Evolutionary conservation across 345 rosid species (phyloP), one percentile per base, ranked within the genome.

Genomic region (Populus deltoides): DNA sequence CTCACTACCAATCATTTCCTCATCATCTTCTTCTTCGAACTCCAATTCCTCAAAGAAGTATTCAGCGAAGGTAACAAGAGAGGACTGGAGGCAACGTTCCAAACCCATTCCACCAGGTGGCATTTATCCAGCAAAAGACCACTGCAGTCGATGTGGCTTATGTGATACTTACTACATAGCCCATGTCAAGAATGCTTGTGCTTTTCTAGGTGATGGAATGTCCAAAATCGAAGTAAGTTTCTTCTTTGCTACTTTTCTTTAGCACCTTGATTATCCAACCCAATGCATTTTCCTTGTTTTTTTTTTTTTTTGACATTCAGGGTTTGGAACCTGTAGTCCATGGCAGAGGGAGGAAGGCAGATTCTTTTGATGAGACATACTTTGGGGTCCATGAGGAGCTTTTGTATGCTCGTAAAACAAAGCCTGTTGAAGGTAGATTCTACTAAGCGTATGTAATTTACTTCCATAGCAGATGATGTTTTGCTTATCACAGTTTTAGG

Each of bases 181-280:
- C 59, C 98, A 94, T 86, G 98, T 94, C 74, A 92, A 90, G 86
- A 85, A 90, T 74, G 95, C 98, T 41, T 94, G 98, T 81, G 99
- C 99, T 67, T 94, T 94, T 86, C 89, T 93, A 24, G 99, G 97
- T 68, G 98, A 92, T 84, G 97, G 98, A 76, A 94, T 94, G 97
- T 90, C 99, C 68, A 92, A 79, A 85, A 91, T 94, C 78, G 99
- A 94, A 86, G 99, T 93, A 72, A 89, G 84, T 72, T 16, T 73
- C 59, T 70, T 59, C 18, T 41, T 47, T 22, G 17, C 6, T 72
- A 29, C 29, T 73, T 49, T 55, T 55, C 27, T 29, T 8, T 16
- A 70, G 25, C 57, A 43, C 8, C 55, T 53, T 24, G 31, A 25
- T 70, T 43, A 43, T 45, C 33, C 1, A 45, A 45, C 4, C 51